These are phyloP conservation scores for Acer saccharum DNA, from an alignment of 345 rosid species.

Conservation along the genomic window DNA sequence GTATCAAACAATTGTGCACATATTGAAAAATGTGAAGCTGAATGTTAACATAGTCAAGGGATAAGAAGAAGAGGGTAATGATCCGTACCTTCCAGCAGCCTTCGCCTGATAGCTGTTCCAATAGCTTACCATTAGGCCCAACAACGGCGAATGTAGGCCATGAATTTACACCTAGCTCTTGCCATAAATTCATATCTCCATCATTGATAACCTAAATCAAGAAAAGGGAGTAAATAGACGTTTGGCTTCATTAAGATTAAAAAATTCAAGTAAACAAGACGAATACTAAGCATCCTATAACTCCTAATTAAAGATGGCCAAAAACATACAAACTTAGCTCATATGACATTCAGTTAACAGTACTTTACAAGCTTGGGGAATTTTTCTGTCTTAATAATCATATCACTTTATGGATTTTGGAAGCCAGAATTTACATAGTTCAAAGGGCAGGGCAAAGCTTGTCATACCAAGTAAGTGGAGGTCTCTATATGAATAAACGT, in stretches of 20 bases:
- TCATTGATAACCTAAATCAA: slow-evolving; percentile 84
- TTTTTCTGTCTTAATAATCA: too few species aligned
- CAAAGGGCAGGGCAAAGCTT: too few species aligned
- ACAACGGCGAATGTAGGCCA: slow-evolving; percentile 95
- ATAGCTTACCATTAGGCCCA: slow-evolving; percentile 83
- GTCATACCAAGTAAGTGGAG: too few species aligned
- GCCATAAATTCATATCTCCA: slow-evolving; percentile 93
- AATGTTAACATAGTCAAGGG: not conserved
- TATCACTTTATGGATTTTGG: too few species aligned
- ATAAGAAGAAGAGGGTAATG: slow-evolving; percentile 15
- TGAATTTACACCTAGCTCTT: slow-evolving; percentile 84
- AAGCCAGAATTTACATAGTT: too few species aligned
- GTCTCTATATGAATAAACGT: too few species aligned
- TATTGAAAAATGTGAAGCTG: not conserved
- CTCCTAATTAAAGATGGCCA: too few species aligned
- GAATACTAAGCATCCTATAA: not conserved
- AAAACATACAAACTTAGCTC: too few species aligned
- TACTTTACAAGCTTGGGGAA: too few species aligned
- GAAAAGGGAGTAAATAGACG: slow-evolving; percentile 3
- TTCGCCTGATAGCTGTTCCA: slow-evolving; percentile 90
- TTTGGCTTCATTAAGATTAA: not conserved
- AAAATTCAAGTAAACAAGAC: not conserved
- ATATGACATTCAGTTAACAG: too few species aligned
- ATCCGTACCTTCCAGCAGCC: slow-evolving; percentile 77
- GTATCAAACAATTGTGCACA: not conserved